Percentiles rank a stretch among this genome's conserved stretches.
Conservation (phyloP, 2,329 filamentous ascomycete genomes). For the Cladorrhinum sp. region DNA sequence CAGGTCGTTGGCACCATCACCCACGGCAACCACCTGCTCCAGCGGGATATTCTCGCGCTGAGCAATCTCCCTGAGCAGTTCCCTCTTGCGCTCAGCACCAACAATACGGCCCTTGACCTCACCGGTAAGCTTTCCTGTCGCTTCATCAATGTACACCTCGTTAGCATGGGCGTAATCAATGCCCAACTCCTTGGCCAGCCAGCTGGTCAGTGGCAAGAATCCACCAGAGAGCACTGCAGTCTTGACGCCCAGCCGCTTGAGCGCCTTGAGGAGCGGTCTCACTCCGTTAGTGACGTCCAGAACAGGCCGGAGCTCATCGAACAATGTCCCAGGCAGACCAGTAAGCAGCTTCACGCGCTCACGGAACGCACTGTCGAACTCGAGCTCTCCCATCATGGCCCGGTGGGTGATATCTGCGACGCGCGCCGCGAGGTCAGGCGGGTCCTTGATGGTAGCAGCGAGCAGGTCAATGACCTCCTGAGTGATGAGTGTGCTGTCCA, state of each 20-base stretch:
- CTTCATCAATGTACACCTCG: conserved; percentile 65
- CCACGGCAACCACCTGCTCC: conserved; percentile 69
- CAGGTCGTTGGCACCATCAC: conserved; percentile 80
- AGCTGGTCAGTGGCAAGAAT: conserved; percentile 83
- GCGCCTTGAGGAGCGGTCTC: conserved; percentile 65
- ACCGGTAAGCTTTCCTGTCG: conserved; percentile 60
- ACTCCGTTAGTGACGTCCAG: conserved; percentile 83
- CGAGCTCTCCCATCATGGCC: conserved; percentile 93
- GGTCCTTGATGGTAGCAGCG: conserved; percentile 69
- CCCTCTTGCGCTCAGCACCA: conserved; percentile 70
- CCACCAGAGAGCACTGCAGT: conserved; percentile 90
- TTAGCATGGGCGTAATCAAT: conserved; percentile 90
- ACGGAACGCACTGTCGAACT: conserved; percentile 81
- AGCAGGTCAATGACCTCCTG: conserved; percentile 98
- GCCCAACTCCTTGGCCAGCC: conserved; percentile 76
- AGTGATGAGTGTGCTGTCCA: conserved; percentile 96
- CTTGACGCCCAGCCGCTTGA: conserved; percentile 78
- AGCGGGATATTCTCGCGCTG: conserved; percentile 62
- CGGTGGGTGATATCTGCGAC: conserved; percentile 88
- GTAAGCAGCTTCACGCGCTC: conserved; percentile 78
- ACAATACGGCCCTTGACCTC: conserved; percentile 71
- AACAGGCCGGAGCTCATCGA: conserved; percentile 69
- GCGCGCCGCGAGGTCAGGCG: conserved; percentile 69
- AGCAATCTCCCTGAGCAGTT: conserved; percentile 69
- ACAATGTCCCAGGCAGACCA: conserved; percentile 75